These are phyloP conservation scores for Rhododendron ovatum DNA, from an alignment of 148 eudicot genomes.

Conservation along the genomic window DNA sequence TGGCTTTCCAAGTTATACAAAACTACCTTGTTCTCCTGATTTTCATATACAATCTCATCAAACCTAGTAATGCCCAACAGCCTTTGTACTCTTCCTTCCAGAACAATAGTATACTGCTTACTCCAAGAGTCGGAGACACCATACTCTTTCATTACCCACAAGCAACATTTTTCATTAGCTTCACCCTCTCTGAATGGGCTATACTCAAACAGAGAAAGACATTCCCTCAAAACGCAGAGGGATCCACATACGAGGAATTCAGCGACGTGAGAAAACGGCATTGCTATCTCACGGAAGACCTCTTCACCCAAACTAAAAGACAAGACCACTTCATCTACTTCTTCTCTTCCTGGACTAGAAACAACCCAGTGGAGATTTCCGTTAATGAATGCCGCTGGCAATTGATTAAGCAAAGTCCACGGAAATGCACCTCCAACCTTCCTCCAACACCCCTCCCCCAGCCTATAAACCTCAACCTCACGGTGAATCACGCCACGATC, in stretches of 20 bases:
- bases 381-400: neutral
- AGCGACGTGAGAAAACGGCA: neutral
- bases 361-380: neutral
- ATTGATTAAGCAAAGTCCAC: neutral
- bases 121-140: slow-evolving; percentile 19
- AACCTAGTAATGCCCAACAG: neutral
- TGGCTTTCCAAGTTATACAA: neutral
- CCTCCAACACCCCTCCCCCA: slow-evolving; percentile 11
- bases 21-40: neutral
- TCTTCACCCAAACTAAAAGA: neutral
- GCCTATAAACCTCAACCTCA: slow-evolving; percentile 18
- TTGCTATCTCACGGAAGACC: neutral
- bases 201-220: neutral
- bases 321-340: neutral
- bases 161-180: slow-evolving; percentile 3
- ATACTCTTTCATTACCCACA: slow-evolving; percentile 28
- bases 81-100: neutral
- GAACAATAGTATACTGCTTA: neutral
- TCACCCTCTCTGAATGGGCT: neutral
- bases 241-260: slow-evolving; percentile 5
- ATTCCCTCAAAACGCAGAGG: slow-evolving; percentile 15
- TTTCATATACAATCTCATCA: neutral
- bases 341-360: neutral
- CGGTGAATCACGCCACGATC: neutral
- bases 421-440: neutral